phyloP scores from a whole-genome alignment of 2,329 filamentous ascomycete species.

The Trichoderma koningii region DNA sequence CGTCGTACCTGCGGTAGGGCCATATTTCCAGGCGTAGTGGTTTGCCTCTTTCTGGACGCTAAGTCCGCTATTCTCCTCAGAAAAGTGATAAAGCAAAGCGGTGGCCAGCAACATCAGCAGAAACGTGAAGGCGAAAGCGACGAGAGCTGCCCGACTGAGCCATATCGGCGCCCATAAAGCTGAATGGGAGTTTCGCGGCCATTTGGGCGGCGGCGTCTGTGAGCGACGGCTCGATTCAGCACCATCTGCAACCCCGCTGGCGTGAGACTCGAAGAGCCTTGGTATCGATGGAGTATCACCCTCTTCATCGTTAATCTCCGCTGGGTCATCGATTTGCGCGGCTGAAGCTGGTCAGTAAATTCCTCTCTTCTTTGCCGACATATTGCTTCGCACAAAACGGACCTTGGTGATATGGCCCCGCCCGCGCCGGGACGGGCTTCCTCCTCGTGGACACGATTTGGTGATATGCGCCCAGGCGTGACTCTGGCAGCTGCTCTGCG shows the following conservation, averaged over 20 bases:
- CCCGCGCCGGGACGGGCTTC: conserved; percentile 6
- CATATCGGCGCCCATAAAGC: conserved; percentile 17
- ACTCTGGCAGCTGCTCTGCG: neutral
- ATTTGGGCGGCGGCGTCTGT: neutral
- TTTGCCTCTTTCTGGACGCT: conserved; percentile 18
- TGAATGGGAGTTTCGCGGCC: neutral
- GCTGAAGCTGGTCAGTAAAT: conserved; percentile 1
- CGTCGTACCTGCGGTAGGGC: conserved; percentile 14
- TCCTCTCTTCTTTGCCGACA: neutral
- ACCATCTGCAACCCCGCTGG: neutral
- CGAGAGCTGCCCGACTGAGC: neutral
- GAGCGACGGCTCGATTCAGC: neutral
- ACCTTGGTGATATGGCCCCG: conserved; percentile 22
- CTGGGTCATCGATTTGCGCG: conserved; percentile 10
- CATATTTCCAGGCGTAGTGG: conserved; percentile 21
- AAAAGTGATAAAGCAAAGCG: conserved; percentile 8
- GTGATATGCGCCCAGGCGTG: conserved; percentile 18
- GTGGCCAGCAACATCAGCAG: conserved; percentile 5
- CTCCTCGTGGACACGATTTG: conserved; percentile 16
- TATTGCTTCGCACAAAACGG: neutral
- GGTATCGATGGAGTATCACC: neutral
- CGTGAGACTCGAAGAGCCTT: neutral
- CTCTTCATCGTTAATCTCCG: conserved; percentile 2
- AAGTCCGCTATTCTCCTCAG: neutral
- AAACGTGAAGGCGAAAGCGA: conserved; percentile 6